Evolutionary conservation across 1,284 basidiomycete genomes (phyloP), one percentile per base, ranked within the genome.

Genomic region (Ganoderma lucidum): DNA sequence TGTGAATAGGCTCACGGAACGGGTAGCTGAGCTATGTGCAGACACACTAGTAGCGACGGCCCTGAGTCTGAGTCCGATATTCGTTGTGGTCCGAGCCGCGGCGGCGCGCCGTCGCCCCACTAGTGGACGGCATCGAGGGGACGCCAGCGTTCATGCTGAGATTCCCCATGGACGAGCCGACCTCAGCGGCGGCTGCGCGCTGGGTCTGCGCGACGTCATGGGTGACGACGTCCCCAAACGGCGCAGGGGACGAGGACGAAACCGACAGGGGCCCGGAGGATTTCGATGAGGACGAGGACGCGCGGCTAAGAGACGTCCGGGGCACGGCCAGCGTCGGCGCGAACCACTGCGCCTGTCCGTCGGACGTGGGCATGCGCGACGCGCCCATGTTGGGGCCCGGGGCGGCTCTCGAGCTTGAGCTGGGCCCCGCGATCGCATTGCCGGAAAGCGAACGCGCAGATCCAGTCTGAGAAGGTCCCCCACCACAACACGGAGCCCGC

Each of bases 401-500:
- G 19, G 5, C 12, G 39, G 48, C 4, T 15, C 65, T 30, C 6
- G 53, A 17, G 44, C 53, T 37, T 14, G 32, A 30, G 28, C 42
- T 53, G 6, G 61, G 35, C 2, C 9, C 41, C 1, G 44, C 37
- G 19, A 14, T 30, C 15, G 42, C 6, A 41, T 32, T 8, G 12
- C 37, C 42, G 1, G 6, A 44, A 17, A 62, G 9, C 23, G 62
- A 15, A 5, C 41, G 55, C 3, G 59, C 68, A n/a, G 30, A 17
- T 23, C 3, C 8, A 35, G n/a, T 45, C 44, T 45, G 39, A 30
- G 42, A 67, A 53, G 23, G 39, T 28, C 42, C 65, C 39, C 70
- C 66, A 41, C 75, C 72, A 55, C 78, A 77, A 64, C 78, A 80
- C 0, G 75, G 65, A 6, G 70, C 75, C 23, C 79, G 59, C 71